Evolutionary conservation across 192 early-diverging fungal genomes (phyloP), one percentile per base, ranked within the genome.

Genomic region (Kickxella alabastrina): DNA sequence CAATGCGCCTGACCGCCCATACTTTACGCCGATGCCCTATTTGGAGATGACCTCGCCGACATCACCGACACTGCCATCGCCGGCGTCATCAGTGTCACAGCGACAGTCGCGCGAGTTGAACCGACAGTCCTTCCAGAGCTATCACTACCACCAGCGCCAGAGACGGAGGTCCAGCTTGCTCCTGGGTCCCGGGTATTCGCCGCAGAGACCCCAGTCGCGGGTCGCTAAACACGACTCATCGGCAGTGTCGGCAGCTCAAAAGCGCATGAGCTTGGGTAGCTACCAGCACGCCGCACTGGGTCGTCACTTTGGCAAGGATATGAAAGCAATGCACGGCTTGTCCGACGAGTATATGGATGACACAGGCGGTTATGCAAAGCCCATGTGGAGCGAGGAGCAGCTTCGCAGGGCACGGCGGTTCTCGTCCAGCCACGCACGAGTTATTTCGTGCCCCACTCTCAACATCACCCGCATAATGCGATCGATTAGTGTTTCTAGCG

Each of bases 381-480:
- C 48, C 19, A 48, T 47, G 57, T 68, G 57, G 65, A 54, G 65
- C 49, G 57, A 61, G 26, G 57, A 54, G 57, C 57, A 50, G 48
- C 47, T 68, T 10, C 29, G 53, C 28, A 40, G 65, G 17, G 48
- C 65, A 15, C 49, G 57, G 50, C 53, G 63, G 58, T 55, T 51
- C 34, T 54, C 54, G 23, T 43, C 49, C 22, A 62, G 63, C 58
- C 70, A 74, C 43, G 42, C 55, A 19, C 70, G 70, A 23, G 64
- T 59, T 29, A 39, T 43, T 7, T 74, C 70, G 17, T 74, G 70
- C 18, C 70, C 70, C 10, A 59, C 63, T 15, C 63, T 74, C 17
- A 54, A 66, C 43, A 74, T 74, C 39, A 66, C 63, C 6, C 70
- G 64, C 10, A 66, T 74, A 41, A 67, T 74, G 64, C 70, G 64